Base-by-base conservation (phyloP, 2,329 filamentous ascomycete species). In the Paracoccidioides lutzii region DNA sequence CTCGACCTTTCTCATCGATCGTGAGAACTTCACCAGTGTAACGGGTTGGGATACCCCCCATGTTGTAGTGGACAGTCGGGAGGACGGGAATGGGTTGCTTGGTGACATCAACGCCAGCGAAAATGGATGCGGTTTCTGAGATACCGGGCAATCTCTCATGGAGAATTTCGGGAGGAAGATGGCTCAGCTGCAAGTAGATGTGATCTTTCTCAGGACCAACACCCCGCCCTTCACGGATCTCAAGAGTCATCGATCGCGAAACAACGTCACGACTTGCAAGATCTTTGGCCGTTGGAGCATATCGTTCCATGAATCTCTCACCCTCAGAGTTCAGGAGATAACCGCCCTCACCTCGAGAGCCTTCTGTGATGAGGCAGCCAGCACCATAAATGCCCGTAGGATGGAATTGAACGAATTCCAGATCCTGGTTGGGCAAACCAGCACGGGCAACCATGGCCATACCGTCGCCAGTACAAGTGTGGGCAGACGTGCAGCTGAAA, bases 401-500 rank as follows among this genome's bases (percentile, higher is more conserved):
- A 75, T 98, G 91, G 83, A 98, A 98, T 77, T 98, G 91, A 60
- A 98, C 93, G 75, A 98, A 98, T 74, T 98, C 93, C 61, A 97
- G 81, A 85, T 98, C 93, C 79, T 98, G 93, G 81, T 95, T 95
- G 66, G 93, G 91, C 43, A 98, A 85, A 73, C 93, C 93, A 60
- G 93, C 93, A 77, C 93, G 90, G 65, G 91, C 88, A 67, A 97
- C 91, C 93, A 98, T 97, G 64, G 93, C 93, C 88, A 95, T 96
- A 72, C 93, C 93, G 71, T 98, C 93, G 81, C 93, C 93, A 60
- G 93, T 98, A 75, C 91, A 96, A 61, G 93, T 97, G 77, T 98
- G 93, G 49, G 93, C 93, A 53, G 90, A 96, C 54, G 93, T 98
- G 76, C 91, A 97, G 73, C 84, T 90, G 82, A 97, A 97, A 82